A percentile compares a stretch with the other conserved stretches of the same genome.
Conservation (phyloP, 2,329 filamentous ascomycete genomes). For the Exophiala viscosa region DNA sequence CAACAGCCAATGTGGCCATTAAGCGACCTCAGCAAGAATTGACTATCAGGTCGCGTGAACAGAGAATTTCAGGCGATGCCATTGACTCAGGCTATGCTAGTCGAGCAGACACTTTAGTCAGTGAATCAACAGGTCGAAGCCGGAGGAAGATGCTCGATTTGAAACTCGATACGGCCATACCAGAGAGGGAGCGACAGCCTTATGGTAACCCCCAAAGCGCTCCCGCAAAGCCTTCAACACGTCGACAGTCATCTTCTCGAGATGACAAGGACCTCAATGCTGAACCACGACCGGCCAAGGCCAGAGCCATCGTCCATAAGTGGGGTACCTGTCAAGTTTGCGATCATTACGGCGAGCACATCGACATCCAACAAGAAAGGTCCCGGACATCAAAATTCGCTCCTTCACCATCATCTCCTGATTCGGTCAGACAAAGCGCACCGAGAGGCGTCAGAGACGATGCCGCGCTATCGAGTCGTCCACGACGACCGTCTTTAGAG, state of each 20-base stretch:
- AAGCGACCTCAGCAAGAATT: constrained; percentile 46
- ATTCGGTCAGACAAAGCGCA: constrained; percentile 1
- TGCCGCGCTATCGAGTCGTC: constrained; percentile 6
- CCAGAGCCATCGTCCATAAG: constrained; percentile 27
- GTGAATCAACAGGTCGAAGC: constrained; percentile 49
- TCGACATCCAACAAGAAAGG: constrained; percentile 12
- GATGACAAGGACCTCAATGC: constrained; percentile 9
- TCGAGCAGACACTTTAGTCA: constrained; percentile 52
- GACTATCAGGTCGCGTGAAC: constrained; percentile 16
- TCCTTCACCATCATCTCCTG: constrained; percentile 16
- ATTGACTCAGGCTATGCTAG: constrained; percentile 63
- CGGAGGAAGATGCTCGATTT: constrained; percentile 38
- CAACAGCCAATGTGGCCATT: constrained; percentile 49
- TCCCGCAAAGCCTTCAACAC: constrained; percentile 3
- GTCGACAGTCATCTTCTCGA: constrained; percentile 15
- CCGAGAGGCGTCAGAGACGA: constrained; percentile 16
- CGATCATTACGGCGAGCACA: constrained; percentile 35
- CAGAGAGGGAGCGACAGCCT: constrained; percentile 25
- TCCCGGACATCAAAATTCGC: constrained; percentile 6
- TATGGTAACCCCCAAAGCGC: constrained; percentile 11
- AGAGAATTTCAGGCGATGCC: constrained; percentile 45
- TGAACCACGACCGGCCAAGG: constrained; percentile 10
- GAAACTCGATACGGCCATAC: constrained; percentile 36
- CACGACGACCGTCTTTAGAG: constrained; percentile 6
- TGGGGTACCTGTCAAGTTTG: constrained; percentile 37